Conservation (phyloP, 306 rosid species). For the Glycine latifolia region DNA sequence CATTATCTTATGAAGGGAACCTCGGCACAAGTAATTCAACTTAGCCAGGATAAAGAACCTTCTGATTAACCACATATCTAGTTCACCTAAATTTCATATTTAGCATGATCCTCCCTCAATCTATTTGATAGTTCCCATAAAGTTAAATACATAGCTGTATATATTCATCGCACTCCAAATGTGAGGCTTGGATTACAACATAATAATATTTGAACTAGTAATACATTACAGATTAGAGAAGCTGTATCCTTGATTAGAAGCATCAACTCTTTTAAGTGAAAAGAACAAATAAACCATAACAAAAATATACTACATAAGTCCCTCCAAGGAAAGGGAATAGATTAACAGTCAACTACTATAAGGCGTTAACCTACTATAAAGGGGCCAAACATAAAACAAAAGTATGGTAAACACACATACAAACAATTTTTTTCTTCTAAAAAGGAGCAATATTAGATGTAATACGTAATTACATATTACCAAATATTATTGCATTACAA, state of each 20-base stretch:
- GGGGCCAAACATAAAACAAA: not conserved
- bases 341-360: too few species aligned
- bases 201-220: not conserved
- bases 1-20: not conserved
- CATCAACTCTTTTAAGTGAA: too few species aligned
- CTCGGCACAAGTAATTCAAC: not conserved
- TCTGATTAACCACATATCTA: not conserved
- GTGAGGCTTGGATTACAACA: conserved; percentile 1
- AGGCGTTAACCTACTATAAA: too few species aligned
- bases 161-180: not conserved
- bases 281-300: too few species aligned
- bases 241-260: too few species aligned
- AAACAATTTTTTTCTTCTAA: not conserved
- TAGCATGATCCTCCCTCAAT: not conserved
- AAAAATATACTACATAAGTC: not conserved
- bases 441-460: not conserved
- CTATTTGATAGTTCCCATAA: not conserved
- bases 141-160: not conserved
- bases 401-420: not conserved
- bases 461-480: not conserved
- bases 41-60: not conserved
- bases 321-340: too few species aligned
- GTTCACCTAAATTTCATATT: not conserved
- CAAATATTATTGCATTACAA: not conserved
- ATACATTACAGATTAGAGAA: too few species aligned